Base-by-base conservation (phyloP, 179 eudicot species). In the Nepenthes alata region DNA sequence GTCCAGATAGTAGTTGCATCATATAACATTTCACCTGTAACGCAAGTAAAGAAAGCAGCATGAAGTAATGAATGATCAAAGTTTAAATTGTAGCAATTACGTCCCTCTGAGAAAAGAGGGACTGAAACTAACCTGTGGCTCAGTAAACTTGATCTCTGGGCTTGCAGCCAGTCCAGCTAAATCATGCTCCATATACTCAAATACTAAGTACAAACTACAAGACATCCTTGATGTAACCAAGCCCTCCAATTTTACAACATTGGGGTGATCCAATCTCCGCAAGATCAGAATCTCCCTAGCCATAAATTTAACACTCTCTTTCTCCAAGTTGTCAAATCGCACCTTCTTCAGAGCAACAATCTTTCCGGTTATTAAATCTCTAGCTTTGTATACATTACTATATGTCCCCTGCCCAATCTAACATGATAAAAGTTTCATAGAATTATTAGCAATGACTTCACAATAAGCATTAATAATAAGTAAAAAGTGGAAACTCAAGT, bases 361-460 rank as follows among this genome's bases (percentile, higher is more conserved):
- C 73, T 87, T 87, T 39, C 91, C 88, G 1, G 80, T 73, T 11
- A 71, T 44, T 16, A 74, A 85, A 71, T 87, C 95, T 67, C 78
- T 82, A 68, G 95, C 95, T 81, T 85, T 87, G 80, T 87, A 87
- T 45, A 87, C 95, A 77, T 85, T 87, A 80, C 95, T 87, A 72
- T 87, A 87, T 10, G 95, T 87, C 58, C 91, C 95, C 65, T 86
- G 89, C 61, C 95, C 95, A 74, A 87, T 85, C 95, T 87, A 67
- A 44, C 49, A 66, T 14, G 8, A 56, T 55, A 55, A 58, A 39
- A 34, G 15, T 9, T 9, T 12, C 1, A 49, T 9, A 69, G 57
- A 4, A 34, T 16, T 55, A 34, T 60, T 15, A n/a, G 39, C 35
- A 35, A 60, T 2, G 5, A 53, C 12, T 0, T 5, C 15, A 14